Base-by-base conservation (phyloP, 805 yeast genomes). In the Sugiyamaella floridensis region DNA sequence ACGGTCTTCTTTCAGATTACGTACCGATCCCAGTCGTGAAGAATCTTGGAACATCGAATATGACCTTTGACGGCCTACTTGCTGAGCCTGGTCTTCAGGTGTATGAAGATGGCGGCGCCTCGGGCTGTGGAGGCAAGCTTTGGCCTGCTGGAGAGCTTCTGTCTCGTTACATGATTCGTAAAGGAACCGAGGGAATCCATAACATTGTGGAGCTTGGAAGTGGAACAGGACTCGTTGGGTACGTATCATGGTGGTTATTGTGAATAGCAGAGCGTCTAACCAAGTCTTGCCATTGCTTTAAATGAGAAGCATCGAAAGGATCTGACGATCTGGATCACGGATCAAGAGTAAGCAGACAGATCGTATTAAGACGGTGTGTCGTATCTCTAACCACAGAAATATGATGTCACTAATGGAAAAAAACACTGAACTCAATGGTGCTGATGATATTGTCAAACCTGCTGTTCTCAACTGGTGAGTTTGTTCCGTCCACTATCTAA, bases 71-170 rank as follows among this genome's bases (percentile, higher is more conserved):
- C 42, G 75, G 76, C 0, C 65, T 71, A 46, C 60, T 75, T 20
- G 48, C 55, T 0, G 52, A 60, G 6, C 68, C 68, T 1, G 68
- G 69, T 1, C 62, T 78, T 29, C 61, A 69, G 56, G 71, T 80
- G 26, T 69, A 67, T 53, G 81, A 77, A 56, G 83, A 80, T 58
- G 83, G 83, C 41, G 84, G 84, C 7, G 78, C 73, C 0, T 62
- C 73, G 4, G 85, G 85, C 1, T 80, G 84, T 63, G 85, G 85
- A n/a, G 85, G 85, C 2, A 76, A 78, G 53, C 69, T 80, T 4
- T 80, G 85, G 85, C 71, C 80, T 1, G 82, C 84, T 9, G 85
- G 84, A 15, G 80, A 79, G 51, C 66, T 79, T 45, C 65, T 80
- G 16, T 71, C 81, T 12, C 67, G 75, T 41, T 80, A 78, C 54